Evolutionary conservation across 257 asterid genomes (phyloP), one percentile per base, ranked within the genome.

Genomic region (Solanum boliviense): DNA sequence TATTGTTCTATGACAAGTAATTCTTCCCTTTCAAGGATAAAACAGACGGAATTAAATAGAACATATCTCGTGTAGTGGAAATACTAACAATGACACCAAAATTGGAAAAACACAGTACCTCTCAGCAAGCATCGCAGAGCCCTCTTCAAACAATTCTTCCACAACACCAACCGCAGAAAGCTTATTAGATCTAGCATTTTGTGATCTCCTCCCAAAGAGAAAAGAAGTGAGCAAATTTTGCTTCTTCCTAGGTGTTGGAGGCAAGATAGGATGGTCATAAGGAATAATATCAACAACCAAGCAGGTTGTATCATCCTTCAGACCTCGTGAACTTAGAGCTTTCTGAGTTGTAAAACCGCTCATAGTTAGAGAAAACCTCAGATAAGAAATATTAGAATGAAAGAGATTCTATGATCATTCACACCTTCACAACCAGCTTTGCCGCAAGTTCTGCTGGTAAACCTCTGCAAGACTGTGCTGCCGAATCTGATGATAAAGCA

Each of bases 271-370:
- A 86, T 89, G 96, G 87, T 94, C 98, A 89, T 92, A 92, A 87
- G 99, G 99, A 92, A 97, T 95, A 92, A 97, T 96, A 94, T 97
- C 99, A 91, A 97, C 99, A 94, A 97, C 99, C 92, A 97, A 89
- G 91, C 99, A 97, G 89, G 99, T 97, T 71, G 99, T 97, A 92
- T 97, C 99, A 92, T 97, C 99, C 96, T 97, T 97, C 92, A 96
- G 90, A 86, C 99, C 99, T 90, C 98, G 94, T 75, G 99, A 94
- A 91, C 99, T 93, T 76, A 97, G 99, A 86, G 99, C 99, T 92
- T 95, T 98, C 99, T 97, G 92, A 84, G 74, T 90, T 86, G 91
- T 83, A 34, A 89, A 90, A 89, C 83, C 88, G 20, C 65, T 35
- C 62, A 67, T 85, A 88, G 88, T 89, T 44, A 88, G 27, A 74